Evolutionary conservation across 169 alveolate genomes (phyloP).

Genomic region (Cryptosporidium meleagridis): DNA sequence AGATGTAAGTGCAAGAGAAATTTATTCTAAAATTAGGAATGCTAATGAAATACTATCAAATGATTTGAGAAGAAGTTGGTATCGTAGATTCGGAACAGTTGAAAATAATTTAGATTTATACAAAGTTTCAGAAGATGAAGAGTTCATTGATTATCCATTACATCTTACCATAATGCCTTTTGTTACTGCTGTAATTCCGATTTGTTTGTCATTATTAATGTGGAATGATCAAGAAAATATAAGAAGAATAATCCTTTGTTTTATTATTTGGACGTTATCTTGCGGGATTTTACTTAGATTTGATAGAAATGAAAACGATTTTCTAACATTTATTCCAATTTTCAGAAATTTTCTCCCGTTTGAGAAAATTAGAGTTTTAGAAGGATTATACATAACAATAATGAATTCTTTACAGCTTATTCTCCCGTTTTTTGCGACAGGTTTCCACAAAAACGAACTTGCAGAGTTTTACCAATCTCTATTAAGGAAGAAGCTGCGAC

Average conservation of each 20-base stretch:
- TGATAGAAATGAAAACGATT: constrained; percentile 39
- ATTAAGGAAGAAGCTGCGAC: constrained; percentile 36
- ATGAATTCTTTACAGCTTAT: constrained; percentile 54
- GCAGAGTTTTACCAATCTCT: constrained; percentile 67
- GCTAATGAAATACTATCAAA: constrained; percentile 81
- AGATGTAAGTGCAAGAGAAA: constrained; percentile 81
- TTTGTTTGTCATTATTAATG: constrained; percentile 56
- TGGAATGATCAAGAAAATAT: constrained; percentile 62
- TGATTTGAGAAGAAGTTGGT: constrained; percentile 59
- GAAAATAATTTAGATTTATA: constrained; percentile 37
- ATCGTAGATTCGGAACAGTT: constrained; percentile 47
- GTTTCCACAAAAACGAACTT: constrained; percentile 23
- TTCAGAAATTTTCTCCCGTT: constrained; percentile 66
- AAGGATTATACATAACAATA: constrained; percentile 52
- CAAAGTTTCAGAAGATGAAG: constrained; percentile 46
- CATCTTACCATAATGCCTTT: constrained; percentile 42
- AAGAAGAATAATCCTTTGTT: constrained; percentile 24
- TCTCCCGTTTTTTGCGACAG: constrained; percentile 17
- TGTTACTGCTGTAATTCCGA: constrained; percentile 58
- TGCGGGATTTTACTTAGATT: constrained; percentile 46
- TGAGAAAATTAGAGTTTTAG: constrained; percentile 63
- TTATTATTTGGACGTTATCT: constrained; percentile 50
- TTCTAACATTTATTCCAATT: constrained; percentile 47
- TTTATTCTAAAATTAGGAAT: constrained; percentile 80
- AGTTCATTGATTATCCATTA: constrained; percentile 39